Evolutionary conservation across 2,329 filamentous ascomycete genomes (phyloP), one percentile per base, ranked within the genome.

Genomic region (Aphanocladium album): DNA sequence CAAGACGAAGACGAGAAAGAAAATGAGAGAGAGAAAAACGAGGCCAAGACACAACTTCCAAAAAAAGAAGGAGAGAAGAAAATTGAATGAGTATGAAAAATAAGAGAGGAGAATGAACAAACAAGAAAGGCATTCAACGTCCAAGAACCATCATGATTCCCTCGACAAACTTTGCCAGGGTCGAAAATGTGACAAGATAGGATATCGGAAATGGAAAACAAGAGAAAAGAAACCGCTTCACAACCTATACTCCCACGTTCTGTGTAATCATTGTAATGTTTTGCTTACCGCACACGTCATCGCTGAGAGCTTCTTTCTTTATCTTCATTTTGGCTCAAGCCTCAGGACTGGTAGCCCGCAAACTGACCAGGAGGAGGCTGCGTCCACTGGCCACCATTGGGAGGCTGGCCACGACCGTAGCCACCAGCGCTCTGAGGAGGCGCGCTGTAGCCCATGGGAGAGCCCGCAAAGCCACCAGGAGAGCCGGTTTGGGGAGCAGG

Each of bases 381-480:
- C 60, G 75, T 73, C 83, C 83, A 84, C 69, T 83, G 82, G 64
- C 78, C 72, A 35, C 55, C 70, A 65, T 82, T 83, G 45, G 83
- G 80, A 69, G 83, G 80, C 67, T 86, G 83, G 65, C 90, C 91
- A 72, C 91, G 90, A 64, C 90, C 91, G 71, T 92, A 96, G 63
- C 91, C 91, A 68, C 90, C 91, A 67, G 90, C 89, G 71, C 89
- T 95, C 67, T 88, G 83, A 67, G 83, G 88, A 65, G 80, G 87
- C 25, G 46, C 60, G 70, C 82, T 88, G 76, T 89, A 90, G 65
- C 83, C 83, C 82, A 90, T 89, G 62, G 85, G 85, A 70, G 88
- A 87, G 66, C 83, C 85, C 67, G 81, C 83, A 73, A 86, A 88
- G 49, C 80, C 82, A 41, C 80, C 83, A 33, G 85, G 84, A 60